Evolutionary conservation across 768 basidiomycete species (phyloP).

Genomic region (Lactarius hatsudake): DNA sequence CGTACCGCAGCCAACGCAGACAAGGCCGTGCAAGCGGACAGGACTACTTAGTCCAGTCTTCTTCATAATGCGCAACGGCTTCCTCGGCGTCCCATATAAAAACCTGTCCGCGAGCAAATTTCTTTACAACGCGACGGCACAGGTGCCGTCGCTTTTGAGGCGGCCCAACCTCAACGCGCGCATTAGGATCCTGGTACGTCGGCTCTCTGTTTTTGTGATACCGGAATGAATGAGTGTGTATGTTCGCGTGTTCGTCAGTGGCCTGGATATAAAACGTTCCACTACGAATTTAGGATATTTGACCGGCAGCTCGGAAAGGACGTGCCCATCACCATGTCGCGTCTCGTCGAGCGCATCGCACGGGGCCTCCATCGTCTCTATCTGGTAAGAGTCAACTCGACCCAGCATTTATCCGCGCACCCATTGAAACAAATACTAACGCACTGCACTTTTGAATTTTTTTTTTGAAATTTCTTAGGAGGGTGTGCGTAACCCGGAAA

Average conservation of each 20-base stretch:
- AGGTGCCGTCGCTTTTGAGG: background rate
- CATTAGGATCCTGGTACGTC: constrained; percentile 4
- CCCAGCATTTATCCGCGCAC: background rate
- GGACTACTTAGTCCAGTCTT: constrained; percentile 3
- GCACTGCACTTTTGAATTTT: background rate
- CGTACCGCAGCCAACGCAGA: constrained; percentile 17
- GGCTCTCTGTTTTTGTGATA: background rate
- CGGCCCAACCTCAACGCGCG: constrained; percentile 10
- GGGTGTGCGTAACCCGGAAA: background rate
- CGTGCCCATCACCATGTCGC: constrained; percentile 5
- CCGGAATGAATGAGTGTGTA: background rate
- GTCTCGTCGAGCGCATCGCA: background rate
- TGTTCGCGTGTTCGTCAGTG: background rate
- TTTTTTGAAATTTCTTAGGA: background rate
- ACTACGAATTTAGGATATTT: constrained; percentile 18
- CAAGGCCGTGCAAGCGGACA: background rate
- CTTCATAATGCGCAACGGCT: constrained; percentile 10
- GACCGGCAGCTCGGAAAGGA: constrained; percentile 1
- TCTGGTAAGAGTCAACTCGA: background rate
- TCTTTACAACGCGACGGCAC: background rate
- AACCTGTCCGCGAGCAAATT: background rate
- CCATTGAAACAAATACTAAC: background rate
- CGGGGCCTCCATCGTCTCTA: background rate
- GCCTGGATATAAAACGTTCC: constrained; percentile 14
- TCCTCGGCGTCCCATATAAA: constrained; percentile 14